These are phyloP conservation scores for Ogataea pini DNA, from an alignment of 805 yeast genomes.

Conservation along the genomic window DNA sequence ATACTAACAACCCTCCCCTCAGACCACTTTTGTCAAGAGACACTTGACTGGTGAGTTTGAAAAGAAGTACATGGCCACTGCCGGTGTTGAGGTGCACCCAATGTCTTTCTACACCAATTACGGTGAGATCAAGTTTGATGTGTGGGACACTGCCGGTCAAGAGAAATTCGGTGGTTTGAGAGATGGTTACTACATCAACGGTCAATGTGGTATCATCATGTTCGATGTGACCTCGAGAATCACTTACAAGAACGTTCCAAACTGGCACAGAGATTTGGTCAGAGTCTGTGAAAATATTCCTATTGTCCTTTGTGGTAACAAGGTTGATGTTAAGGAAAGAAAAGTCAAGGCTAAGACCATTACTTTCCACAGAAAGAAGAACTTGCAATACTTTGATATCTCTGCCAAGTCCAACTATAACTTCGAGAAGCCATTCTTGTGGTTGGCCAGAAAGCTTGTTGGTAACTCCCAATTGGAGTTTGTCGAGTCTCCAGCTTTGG, in stretches of 20 bases:
- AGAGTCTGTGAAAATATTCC: conserved; percentile 99
- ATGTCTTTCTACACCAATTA: conserved; percentile 96
- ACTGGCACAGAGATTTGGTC: conserved; percentile 99
- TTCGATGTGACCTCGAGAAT: conserved; percentile 99
- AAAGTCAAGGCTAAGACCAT: conserved; percentile 99
- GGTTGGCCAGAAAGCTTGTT: conserved; percentile 99
- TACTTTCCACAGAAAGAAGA: conserved; percentile 99
- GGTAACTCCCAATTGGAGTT: conserved; percentile 98
- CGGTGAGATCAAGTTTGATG: conserved; percentile 98
- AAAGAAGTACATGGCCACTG: conserved; percentile 97
- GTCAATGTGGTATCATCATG: conserved; percentile 99
- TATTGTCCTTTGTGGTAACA: conserved; percentile 98
- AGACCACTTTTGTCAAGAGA: conserved; percentile 99
- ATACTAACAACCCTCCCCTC: conserved; percentile 17
- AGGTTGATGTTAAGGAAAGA: conserved; percentile 99
- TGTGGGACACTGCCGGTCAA: conserved; percentile 99
- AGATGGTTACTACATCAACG: conserved; percentile 99
- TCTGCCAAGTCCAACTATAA: conserved; percentile 99
- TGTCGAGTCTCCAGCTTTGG: conserved; percentile 98
- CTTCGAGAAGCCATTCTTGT: conserved; percentile 99
- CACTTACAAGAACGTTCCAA: conserved; percentile 99
- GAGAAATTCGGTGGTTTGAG: conserved; percentile 99
- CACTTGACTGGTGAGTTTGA: conserved; percentile 99
- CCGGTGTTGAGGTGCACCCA: conserved; percentile 99
- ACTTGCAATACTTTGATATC: conserved; percentile 98